Percentiles rank a stretch among this genome's conserved stretches.
Conservation (phyloP, 2,329 filamentous ascomycete genomes). For the Aspergillus sp. region DNA sequence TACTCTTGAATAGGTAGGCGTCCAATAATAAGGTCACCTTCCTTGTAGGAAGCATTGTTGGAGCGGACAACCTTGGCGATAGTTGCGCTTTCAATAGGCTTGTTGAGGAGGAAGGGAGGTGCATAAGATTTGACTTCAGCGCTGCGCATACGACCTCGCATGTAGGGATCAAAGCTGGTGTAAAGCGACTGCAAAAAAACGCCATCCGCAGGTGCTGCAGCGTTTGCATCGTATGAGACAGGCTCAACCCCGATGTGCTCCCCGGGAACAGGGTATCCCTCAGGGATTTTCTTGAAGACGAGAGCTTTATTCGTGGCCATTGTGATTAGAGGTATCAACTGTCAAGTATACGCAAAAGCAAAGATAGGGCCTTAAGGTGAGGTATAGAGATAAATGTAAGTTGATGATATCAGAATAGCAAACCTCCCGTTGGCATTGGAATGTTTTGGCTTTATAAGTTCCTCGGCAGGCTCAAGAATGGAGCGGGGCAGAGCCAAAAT, state of each 20-base stretch:
- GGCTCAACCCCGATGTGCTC: constrained; percentile 69
- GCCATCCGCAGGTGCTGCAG: constrained; percentile 61
- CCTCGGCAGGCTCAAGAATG: not conserved
- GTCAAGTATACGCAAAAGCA: not conserved
- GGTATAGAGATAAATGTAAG: not conserved
- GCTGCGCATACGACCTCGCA: constrained; percentile 74
- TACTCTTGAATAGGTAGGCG: constrained; percentile 69
- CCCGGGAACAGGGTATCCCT: constrained; percentile 66
- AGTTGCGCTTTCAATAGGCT: constrained; percentile 63
- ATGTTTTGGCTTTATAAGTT: constrained; percentile 10
- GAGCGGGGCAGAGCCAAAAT: constrained; percentile 12
- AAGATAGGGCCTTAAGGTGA: not conserved
- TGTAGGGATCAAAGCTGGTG: constrained; percentile 80
- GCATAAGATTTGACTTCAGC: constrained; percentile 66
- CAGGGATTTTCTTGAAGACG: constrained; percentile 69
- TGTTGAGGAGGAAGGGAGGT: constrained; percentile 60
- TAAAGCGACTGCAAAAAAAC: constrained; percentile 70
- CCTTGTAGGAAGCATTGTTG: constrained; percentile 60
- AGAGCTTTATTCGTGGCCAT: constrained; percentile 67
- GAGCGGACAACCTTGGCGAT: constrained; percentile 72
- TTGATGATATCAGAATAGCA: constrained; percentile 1
- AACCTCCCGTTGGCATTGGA: not conserved
- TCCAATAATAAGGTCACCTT: constrained; percentile 66
- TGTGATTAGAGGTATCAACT: not conserved
- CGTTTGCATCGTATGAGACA: constrained; percentile 62